Conservation (phyloP, 192 early-diverging fungal species). For the Dissophora ornata region DNA sequence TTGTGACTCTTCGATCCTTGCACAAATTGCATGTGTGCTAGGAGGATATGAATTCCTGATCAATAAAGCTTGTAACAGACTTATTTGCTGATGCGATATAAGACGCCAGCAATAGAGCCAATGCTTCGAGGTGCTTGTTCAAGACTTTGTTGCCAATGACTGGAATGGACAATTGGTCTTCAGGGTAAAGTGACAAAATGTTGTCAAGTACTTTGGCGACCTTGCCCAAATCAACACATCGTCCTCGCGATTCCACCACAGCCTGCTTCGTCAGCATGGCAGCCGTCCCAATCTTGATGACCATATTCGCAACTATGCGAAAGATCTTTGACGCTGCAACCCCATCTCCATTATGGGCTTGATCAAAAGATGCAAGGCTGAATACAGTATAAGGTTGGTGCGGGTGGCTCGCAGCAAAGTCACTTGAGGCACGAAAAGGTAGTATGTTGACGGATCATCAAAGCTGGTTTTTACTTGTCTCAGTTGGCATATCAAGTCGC, state of each 20-base stretch:
- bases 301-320: slow-evolving; percentile 21
- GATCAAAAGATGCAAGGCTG: slow-evolving; percentile 20
- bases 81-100: slow-evolving; percentile 25
- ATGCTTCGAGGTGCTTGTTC: slow-evolving; percentile 13
- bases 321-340: slow-evolving; percentile 27
- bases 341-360: slow-evolving; percentile 5
- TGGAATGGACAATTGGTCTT: background rate
- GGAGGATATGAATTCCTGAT: background rate
- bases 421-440: slow-evolving; percentile 18
- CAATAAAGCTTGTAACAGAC: slow-evolving; percentile 15
- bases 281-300: slow-evolving; percentile 9
- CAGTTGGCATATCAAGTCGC: slow-evolving; percentile 24
- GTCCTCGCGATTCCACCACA: slow-evolving; percentile 10
- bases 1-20: no score
- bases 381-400: slow-evolving; percentile 28
- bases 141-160: slow-evolving; percentile 18
- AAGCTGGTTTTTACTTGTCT: slow-evolving; percentile 32
- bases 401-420: slow-evolving; percentile 21
- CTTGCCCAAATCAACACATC: slow-evolving; percentile 13
- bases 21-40: no score
- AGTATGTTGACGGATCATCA: slow-evolving; percentile 23
- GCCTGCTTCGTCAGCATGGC: slow-evolving; percentile 11
- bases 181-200: slow-evolving; percentile 5
- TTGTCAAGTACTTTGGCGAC: slow-evolving; percentile 18
- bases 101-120: slow-evolving; percentile 6